Evolutionary conservation across 1,284 basidiomycete species (phyloP), one percentile per base, ranked within the genome.

Genomic region (Cryptococcus depauperatus): DNA sequence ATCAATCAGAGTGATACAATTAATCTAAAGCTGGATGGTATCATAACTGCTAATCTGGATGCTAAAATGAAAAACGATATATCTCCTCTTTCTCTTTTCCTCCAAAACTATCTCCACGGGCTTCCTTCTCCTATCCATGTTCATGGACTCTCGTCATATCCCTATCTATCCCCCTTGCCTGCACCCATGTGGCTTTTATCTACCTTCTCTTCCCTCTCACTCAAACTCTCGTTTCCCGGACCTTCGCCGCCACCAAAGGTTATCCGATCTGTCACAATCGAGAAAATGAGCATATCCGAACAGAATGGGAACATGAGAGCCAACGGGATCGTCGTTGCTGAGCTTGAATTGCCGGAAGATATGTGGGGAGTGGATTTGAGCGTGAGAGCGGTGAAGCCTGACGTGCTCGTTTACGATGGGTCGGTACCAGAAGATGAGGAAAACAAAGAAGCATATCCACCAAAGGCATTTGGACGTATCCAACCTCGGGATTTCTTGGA

Each of bases 321-420:
- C 3, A 61, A 59, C 4, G 70, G 70, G 7, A 57, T 49, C 1
- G 66, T 72, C 27, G 48, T 69, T 8, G 70, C 67, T 4, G 41
- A 57, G n/a, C 51, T 70, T 8, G 48, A 61, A 23, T 46, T 72
- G 6, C 68, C 70, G 0, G 26, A 43, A 3, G 64, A 57, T 0
- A 55, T 70, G 48, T 46, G 52, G 27, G 35, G 30, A 3, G 55
- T 70, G 3, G 32, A 53, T 3, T 44, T 69, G 10, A 56, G 66
- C 32, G 59, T 72, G 10, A 40, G 47, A 3, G 60, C 51, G 8
- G 63, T 72, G 27, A 33, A 41, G 28, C 70, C 70, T 9, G 66
- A 72, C 50, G 62, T 72, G 6, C 42, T 70, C 30, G 55, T 72
- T 16, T 68, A 57, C 47, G 66, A 72, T 43, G 70, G 70, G 5